Conservation (phyloP, 768 basidiomycete species). For the Auricularia cornea region DNA sequence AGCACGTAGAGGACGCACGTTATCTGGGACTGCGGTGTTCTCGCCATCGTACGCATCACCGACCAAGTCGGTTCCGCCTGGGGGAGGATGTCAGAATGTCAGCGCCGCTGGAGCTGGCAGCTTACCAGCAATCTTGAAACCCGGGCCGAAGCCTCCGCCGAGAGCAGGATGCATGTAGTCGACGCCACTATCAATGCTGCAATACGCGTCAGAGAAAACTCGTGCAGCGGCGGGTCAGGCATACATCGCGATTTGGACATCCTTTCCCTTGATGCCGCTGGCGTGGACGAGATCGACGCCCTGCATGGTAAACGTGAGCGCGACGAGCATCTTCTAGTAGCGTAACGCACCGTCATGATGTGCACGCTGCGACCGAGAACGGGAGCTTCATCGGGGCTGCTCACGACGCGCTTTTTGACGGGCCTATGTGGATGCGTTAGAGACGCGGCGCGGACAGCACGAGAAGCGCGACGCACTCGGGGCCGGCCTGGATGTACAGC, state of each 20-base stretch:
- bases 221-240: no score
- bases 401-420: not conserved
- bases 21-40: not conserved
- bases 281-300: slow-evolving; percentile 30
- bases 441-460: not conserved
- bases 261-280: slow-evolving; percentile 28
- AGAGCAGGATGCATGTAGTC: slow-evolving; percentile 8
- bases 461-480: not conserved
- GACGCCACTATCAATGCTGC: not conserved
- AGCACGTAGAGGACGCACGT: not conserved
- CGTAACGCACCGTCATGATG: not conserved
- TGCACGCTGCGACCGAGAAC: not conserved
- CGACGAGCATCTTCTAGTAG: not conserved
- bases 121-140: slow-evolving; percentile 4
- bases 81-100: no score
- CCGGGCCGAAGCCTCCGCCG: slow-evolving; percentile 9
- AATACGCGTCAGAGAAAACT: slow-evolving; percentile 27
- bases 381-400: not conserved
- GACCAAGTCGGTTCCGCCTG: slow-evolving; percentile 9
- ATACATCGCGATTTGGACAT: slow-evolving; percentile 27
- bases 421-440: not conserved
- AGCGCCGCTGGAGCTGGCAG: no score
- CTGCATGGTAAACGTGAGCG: no score
- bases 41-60: slow-evolving; percentile 1
- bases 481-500: not conserved